A percentile compares a stretch with the other conserved stretches of the same genome.
Evolutionary conservation across 768 basidiomycete species (phyloP).

Genomic region (Leccinum pellstonianum): DNA sequence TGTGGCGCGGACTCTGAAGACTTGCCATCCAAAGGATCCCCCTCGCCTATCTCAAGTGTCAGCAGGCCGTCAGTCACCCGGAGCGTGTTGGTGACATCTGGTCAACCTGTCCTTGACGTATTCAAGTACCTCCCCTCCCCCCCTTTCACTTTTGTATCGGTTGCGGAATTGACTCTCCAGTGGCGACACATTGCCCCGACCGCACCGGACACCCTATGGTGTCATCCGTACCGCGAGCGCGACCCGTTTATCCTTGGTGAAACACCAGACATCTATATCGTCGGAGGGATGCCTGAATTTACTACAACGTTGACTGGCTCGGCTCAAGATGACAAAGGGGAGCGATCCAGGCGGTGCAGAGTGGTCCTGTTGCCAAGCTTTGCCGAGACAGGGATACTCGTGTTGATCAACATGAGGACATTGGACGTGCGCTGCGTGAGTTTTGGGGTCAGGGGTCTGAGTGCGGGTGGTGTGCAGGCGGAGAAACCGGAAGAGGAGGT

Average conservation of each 20-base stretch:
- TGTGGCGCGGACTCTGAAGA: constrained; percentile 39
- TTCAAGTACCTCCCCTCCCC: constrained; percentile 85
- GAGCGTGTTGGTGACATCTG: constrained; percentile 81
- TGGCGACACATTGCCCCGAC: constrained; percentile 99
- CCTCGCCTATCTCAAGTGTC: constrained; percentile 2
- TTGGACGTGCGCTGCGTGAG: constrained; percentile 64
- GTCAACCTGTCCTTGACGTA: constrained; percentile 93
- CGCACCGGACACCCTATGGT: constrained; percentile 98
- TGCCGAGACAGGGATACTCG: constrained; percentile 71
- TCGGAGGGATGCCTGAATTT: constrained; percentile 90
- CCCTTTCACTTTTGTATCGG: constrained; percentile 65
- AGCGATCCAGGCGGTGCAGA: constrained; percentile 49
- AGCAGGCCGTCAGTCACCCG: constrained; percentile 35
- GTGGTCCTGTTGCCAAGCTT: constrained; percentile 84
- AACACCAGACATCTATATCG: constrained; percentile 86
- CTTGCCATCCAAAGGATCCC: constrained; percentile 4
- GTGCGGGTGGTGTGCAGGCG: constrained; percentile 16
- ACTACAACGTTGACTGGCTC: constrained; percentile 62
- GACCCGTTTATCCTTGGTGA: constrained; percentile 90
- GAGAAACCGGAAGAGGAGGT: constrained; percentile 7
- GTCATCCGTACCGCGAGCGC: constrained; percentile 83
- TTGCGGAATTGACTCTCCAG: constrained; percentile 75
- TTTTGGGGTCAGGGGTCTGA: constrained; percentile 48
- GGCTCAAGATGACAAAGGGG: constrained; percentile 30
- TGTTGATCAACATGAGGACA: constrained; percentile 76